Percentiles rank a stretch among this genome's conserved stretches.
Conservation (phyloP, 805 yeast genomes). For the Scheffersomyces ergatensis region DNA sequence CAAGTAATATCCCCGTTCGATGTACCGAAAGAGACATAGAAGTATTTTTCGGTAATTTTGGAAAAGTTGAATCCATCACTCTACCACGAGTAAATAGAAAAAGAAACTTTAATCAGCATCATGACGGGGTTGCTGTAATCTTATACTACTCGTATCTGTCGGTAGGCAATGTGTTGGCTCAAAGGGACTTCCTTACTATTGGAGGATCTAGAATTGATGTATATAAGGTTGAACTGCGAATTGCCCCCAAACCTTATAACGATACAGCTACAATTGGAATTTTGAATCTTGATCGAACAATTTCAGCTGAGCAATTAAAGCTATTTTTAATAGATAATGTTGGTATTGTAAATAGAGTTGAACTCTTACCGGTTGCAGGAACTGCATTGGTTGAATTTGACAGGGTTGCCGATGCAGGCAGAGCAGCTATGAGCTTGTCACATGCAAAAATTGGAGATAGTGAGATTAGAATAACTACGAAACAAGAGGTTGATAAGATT, state of each 20-base stretch:
- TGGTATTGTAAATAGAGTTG: slow-evolving; percentile 40
- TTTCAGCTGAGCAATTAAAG: slow-evolving; percentile 32
- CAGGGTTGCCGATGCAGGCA: slow-evolving; percentile 46
- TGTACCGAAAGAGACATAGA: slow-evolving; percentile 38
- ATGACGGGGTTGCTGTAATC: slow-evolving; percentile 70
- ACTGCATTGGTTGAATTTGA: slow-evolving; percentile 53
- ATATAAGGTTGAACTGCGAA: too few relatives aligned
- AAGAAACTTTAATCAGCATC: slow-evolving; percentile 26
- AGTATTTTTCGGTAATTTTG: slow-evolving; percentile 46
- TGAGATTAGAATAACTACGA: neutral
- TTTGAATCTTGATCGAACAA: slow-evolving; percentile 27
- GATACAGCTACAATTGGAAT: slow-evolving; percentile 17
- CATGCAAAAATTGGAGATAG: neutral
- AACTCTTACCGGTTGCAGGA: slow-evolving; percentile 42
- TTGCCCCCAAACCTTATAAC: slow-evolving; percentile 15
- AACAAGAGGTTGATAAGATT: neutral
- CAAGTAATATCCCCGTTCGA: slow-evolving; percentile 37
- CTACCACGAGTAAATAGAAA: slow-evolving; percentile 43
- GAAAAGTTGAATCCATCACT: slow-evolving; percentile 50
- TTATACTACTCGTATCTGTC: slow-evolving; percentile 39
- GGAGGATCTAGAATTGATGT: too few relatives aligned
- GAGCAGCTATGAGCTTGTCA: slow-evolving; percentile 42
- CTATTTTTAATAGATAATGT: slow-evolving; percentile 21
- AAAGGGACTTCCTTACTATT: too few relatives aligned
- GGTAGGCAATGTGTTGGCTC: too few relatives aligned